A percentile compares a stretch with the other conserved stretches of the same genome.
These are phyloP conservation scores for Eucalyptus victrix DNA, from an alignment of 345 rosid species.

Conservation along the genomic window DNA sequence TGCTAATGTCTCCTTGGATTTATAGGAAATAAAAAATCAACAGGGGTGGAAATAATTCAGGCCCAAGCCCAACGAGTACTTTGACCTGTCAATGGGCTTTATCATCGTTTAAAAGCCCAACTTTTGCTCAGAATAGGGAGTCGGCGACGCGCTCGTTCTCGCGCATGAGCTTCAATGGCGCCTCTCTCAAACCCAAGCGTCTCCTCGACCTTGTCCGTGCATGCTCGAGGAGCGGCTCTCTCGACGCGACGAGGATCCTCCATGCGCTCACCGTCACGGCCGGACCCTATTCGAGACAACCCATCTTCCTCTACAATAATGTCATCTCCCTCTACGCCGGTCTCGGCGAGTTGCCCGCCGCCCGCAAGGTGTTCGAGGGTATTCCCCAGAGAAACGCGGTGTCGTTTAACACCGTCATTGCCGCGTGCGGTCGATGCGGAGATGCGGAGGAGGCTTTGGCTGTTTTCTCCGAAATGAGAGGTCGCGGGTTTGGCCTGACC, in stretches of 20 bases:
- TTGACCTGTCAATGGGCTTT: background rate
- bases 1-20: background rate
- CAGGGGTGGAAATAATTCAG: background rate
- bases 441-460: slow-evolving; percentile 26
- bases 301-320: slow-evolving; percentile 48
- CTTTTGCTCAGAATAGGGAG: background rate
- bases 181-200: slow-evolving; percentile 21
- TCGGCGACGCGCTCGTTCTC: background rate
- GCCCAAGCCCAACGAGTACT: background rate
- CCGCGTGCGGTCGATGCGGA: slow-evolving; percentile 25
- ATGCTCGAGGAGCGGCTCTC: slow-evolving; percentile 30
- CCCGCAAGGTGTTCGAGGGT: slow-evolving; percentile 52
- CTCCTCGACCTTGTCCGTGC: slow-evolving; percentile 32
- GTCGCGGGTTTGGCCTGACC: slow-evolving; percentile 32
- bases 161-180: slow-evolving; percentile 36
- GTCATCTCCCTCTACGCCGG: slow-evolving; percentile 21
- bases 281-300: slow-evolving; percentile 23
- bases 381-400: slow-evolving; percentile 51
- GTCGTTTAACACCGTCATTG: slow-evolving; percentile 48
- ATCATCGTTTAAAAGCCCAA: background rate
- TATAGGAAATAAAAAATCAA: background rate
- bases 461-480: slow-evolving; percentile 34
- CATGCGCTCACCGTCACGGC: slow-evolving; percentile 58
- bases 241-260: slow-evolving; percentile 36
- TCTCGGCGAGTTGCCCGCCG: slow-evolving; percentile 12